phyloP scores from a whole-genome alignment of 1,284 basidiomycete species.

The Ganoderma sinense region DNA sequence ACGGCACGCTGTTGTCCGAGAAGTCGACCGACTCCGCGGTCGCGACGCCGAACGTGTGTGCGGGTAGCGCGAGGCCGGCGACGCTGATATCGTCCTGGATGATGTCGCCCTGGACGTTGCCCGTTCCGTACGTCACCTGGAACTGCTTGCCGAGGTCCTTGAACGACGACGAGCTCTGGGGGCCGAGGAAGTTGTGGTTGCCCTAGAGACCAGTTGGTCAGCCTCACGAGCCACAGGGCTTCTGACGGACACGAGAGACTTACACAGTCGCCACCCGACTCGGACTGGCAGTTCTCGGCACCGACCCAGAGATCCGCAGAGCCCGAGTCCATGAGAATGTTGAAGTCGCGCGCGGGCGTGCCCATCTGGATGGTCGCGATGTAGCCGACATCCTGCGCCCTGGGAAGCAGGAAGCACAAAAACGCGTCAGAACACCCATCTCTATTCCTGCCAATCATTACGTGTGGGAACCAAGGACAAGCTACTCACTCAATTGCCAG shows the following conservation, averaged over 20 bases:
- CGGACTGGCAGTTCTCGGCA: conserved; percentile 59
- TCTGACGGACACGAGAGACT: conserved; percentile 33
- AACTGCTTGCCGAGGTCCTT: conserved; percentile 62
- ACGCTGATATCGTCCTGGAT: conserved; percentile 73
- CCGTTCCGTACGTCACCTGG: conserved; percentile 81
- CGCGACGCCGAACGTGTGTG: conserved; percentile 80
- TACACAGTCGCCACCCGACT: conserved; percentile 59
- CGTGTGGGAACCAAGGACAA: neutral
- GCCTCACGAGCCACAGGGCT: neutral
- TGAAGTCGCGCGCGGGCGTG: conserved; percentile 76
- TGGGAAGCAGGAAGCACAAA: conserved; percentile 11
- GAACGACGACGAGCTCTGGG: conserved; percentile 72
- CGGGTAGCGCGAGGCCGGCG: conserved; percentile 67
- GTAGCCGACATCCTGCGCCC: conserved; percentile 63
- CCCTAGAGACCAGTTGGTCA: conserved; percentile 42
- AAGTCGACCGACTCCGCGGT: conserved; percentile 72
- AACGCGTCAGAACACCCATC: conserved; percentile 4
- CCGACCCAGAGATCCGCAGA: conserved; percentile 88
- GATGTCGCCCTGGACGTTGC: conserved; percentile 72
- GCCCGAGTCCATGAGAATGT: conserved; percentile 86
- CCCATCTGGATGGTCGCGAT: conserved; percentile 81
- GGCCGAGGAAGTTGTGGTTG: conserved; percentile 75
- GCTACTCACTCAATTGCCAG: conserved; percentile 70
- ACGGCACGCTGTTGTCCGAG: conserved; percentile 56
- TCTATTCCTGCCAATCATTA: neutral